phyloP scores from a whole-genome alignment of 768 basidiomycete species.

The Galerina marginata region DNA sequence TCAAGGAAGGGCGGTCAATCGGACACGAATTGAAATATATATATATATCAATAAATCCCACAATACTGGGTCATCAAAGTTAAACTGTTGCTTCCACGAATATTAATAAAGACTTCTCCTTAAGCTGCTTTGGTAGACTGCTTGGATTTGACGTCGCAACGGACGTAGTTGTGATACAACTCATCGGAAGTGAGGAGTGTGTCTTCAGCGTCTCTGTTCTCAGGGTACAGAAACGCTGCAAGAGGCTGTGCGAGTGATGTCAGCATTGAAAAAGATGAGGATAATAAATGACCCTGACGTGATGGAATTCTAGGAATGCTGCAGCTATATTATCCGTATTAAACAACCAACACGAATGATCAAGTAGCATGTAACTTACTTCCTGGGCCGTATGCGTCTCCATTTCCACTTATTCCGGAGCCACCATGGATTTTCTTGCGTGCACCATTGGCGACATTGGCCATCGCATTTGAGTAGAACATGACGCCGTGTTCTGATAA shows the following conservation, averaged over 20 bases:
- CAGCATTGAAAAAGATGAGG: conserved; percentile 4
- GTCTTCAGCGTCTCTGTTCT: conserved; percentile 61
- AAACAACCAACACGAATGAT: conserved; percentile 9
- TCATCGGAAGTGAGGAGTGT: conserved; percentile 73
- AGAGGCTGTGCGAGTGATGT: conserved; percentile 47
- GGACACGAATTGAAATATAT: background rate
- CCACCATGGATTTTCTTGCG: conserved; percentile 81
- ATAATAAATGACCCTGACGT: conserved; percentile 39
- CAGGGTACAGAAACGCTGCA: conserved; percentile 67
- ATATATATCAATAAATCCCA: background rate
- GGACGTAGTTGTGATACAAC: conserved; percentile 75
- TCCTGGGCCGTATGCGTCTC: conserved; percentile 63
- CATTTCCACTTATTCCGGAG: conserved; percentile 56
- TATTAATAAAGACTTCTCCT: background rate
- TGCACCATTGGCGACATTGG: conserved; percentile 52
- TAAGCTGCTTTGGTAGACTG: background rate
- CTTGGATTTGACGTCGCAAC: conserved; percentile 49
- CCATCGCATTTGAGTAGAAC: conserved; percentile 70
- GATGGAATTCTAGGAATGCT: conserved; percentile 73
- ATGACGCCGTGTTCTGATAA: conserved; percentile 71
- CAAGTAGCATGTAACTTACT: conserved; percentile 44
- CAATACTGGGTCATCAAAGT: background rate
- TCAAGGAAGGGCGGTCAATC: background rate
- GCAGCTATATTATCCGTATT: conserved; percentile 46
- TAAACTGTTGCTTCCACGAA: background rate